Conservation (phyloP, 495 filamentous ascomycete species). For the Talaromyces ruber region DNA sequence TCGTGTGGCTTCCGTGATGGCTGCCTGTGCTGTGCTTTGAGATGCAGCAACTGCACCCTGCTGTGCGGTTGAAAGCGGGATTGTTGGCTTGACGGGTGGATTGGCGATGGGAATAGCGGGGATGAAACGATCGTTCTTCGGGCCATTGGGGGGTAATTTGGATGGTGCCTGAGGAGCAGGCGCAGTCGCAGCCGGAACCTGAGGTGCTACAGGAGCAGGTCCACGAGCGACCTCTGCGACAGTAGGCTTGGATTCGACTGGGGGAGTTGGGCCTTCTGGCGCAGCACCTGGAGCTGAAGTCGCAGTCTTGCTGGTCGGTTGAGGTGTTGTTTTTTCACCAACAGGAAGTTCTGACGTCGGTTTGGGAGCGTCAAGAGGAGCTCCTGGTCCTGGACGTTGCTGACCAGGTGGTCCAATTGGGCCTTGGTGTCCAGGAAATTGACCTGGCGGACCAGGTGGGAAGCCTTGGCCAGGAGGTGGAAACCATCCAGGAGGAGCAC, state of each 20-base stretch:
- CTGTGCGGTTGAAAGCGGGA: conserved; percentile 29
- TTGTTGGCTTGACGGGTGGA: conserved; percentile 27
- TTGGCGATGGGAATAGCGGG: conserved; percentile 54
- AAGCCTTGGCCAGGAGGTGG: conserved; percentile 75
- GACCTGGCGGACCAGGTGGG: conserved; percentile 49
- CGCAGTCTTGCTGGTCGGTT: conserved; percentile 24
- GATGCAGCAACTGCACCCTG: conserved; percentile 22
- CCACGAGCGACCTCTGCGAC: conserved; percentile 34
- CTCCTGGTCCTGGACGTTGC: conserved; percentile 22
- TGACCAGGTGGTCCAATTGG: conserved; percentile 44
- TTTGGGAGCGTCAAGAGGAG: conserved; percentile 13
- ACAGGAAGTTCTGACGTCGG: conserved; percentile 36
- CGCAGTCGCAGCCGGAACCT: conserved; percentile 22
- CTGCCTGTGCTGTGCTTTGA: conserved; percentile 23
- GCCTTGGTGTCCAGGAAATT: conserved; percentile 40
- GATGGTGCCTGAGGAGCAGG: conserved; percentile 27
- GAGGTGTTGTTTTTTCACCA: conserved; percentile 26
- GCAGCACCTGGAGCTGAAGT: conserved; percentile 23
- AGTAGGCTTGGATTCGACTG: conserved; percentile 60
- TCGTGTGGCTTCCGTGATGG: conserved; percentile 64
- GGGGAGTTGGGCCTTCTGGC: conserved; percentile 42
- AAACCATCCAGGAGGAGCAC: conserved; percentile 68
- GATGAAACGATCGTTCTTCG: conserved; percentile 63
- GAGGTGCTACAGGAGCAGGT: conserved; percentile 27
- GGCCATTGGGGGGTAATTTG: conserved; percentile 47